phyloP scores from a whole-genome alignment of 2,329 filamentous ascomycete species.

The Grosmannia huntii region DNA sequence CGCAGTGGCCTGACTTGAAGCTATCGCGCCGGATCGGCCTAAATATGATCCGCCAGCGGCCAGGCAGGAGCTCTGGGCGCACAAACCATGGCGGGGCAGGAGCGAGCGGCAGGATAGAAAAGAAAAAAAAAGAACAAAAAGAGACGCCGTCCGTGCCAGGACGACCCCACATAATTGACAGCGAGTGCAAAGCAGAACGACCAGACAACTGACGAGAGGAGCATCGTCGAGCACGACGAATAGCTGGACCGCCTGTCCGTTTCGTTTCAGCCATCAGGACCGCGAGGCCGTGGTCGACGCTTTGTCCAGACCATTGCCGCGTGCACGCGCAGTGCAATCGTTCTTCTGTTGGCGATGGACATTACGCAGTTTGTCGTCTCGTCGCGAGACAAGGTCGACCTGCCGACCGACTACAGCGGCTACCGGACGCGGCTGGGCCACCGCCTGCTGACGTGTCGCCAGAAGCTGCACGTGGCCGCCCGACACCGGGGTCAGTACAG shows the following conservation, averaged over 20 bases:
- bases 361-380: constrained; percentile 76
- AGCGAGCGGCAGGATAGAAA: not conserved
- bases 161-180: not conserved
- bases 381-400: constrained; percentile 68
- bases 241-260: no score
- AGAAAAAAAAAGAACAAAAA: not conserved
- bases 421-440: constrained; percentile 73
- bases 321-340: no score
- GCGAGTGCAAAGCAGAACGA: not conserved
- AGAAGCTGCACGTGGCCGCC: constrained; percentile 72
- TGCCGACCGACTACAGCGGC: constrained; percentile 77
- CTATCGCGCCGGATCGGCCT: constrained; percentile 1
- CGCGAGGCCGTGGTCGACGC: not conserved
- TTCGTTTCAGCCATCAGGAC: not conserved
- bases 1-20: not conserved
- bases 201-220: not conserved
- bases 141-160: not conserved
- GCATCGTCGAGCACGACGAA: not conserved
- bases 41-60: constrained; percentile 2
- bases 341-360: constrained; percentile 48
- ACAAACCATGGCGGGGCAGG: constrained; percentile 3
- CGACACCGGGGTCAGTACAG: constrained; percentile 75
- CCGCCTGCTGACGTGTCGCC: constrained; percentile 69
- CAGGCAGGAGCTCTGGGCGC: no score
- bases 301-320: no score